These are phyloP conservation scores for Penicillium canariense DNA, from an alignment of 495 filamentous ascomycete genomes.

Conservation along the genomic window DNA sequence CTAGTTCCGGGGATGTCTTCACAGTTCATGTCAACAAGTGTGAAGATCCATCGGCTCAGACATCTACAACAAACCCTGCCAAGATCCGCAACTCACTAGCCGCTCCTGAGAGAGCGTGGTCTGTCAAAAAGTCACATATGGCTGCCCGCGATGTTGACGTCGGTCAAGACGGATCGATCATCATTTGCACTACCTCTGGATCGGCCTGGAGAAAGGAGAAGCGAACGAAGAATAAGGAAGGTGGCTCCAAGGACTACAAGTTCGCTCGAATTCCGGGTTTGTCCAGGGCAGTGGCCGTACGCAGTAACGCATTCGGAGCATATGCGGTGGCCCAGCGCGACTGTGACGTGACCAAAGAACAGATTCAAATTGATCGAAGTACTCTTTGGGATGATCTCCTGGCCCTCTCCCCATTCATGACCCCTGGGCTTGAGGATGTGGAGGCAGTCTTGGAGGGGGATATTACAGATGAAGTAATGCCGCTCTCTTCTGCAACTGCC, in stretches of 20 bases:
- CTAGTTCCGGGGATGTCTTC: conserved; percentile 79
- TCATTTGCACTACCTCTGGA: conserved; percentile 87
- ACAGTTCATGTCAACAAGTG: conserved; percentile 68
- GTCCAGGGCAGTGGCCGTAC: conserved; percentile 76
- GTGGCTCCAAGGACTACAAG: conserved; percentile 75
- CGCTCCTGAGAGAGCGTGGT: conserved; percentile 75
- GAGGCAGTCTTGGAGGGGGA: conserved; percentile 21
- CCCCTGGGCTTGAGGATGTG: conserved; percentile 14
- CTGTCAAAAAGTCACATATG: conserved; percentile 73
- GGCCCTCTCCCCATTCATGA: conserved; percentile 61
- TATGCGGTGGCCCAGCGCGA: conserved; percentile 87
- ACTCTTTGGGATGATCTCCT: conserved; percentile 73
- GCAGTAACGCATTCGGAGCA: conserved; percentile 82
- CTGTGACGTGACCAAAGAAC: conserved; percentile 73
- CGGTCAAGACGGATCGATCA: conserved; percentile 90
- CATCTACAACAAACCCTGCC: conserved; percentile 84
- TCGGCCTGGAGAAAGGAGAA: conserved; percentile 88
- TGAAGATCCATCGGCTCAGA: conserved; percentile 54
- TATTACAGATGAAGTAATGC: conserved; percentile 1
- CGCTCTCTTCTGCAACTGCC: conserved; percentile 22
- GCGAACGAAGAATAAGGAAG: conserved; percentile 74
- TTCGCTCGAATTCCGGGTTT: conserved; percentile 86
- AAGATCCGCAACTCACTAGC: conserved; percentile 80
- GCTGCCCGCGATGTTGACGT: conserved; percentile 83
- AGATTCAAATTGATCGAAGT: conserved; percentile 61